phyloP scores from a whole-genome alignment of 169 alveolate species.

The Plasmodium blacklocki region DNA sequence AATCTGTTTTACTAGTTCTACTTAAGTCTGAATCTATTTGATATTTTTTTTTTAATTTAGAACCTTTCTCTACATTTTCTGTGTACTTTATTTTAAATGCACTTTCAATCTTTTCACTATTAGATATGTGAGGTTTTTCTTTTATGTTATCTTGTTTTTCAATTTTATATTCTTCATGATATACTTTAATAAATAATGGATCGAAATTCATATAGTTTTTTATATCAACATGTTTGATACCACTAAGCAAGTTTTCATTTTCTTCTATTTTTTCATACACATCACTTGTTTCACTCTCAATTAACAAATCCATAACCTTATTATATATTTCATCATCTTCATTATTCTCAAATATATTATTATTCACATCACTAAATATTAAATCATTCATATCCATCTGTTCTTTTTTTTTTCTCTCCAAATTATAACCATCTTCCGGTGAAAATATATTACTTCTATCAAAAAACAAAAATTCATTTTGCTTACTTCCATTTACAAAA shows the following conservation, averaged over 20 bases:
- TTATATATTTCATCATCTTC: constrained; percentile 38
- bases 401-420: not conserved
- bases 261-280: constrained; percentile 11
- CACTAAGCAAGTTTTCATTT: constrained; percentile 35
- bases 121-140: not conserved
- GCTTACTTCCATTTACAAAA: not conserved
- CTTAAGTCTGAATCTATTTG: not conserved
- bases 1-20: not conserved
- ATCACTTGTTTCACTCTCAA: constrained; percentile 13
- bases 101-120: not conserved
- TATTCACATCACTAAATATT: constrained; percentile 14
- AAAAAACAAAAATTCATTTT: no score
- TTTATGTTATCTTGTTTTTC: not conserved
- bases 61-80: not conserved
- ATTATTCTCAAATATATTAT: constrained; percentile 33
- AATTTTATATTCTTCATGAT: constrained; percentile 15
- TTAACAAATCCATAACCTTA: constrained; percentile 2
- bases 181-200: constrained; percentile 54
- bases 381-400: constrained; percentile 11
- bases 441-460: no score
- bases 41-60: not conserved
- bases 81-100: not conserved
- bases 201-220: constrained; percentile 53
- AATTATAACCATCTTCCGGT: not conserved
- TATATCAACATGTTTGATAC: constrained; percentile 18